These are phyloP conservation scores for Tricholoma flavovirens DNA, from an alignment of 768 basidiomycete species.

Conservation along the genomic window DNA sequence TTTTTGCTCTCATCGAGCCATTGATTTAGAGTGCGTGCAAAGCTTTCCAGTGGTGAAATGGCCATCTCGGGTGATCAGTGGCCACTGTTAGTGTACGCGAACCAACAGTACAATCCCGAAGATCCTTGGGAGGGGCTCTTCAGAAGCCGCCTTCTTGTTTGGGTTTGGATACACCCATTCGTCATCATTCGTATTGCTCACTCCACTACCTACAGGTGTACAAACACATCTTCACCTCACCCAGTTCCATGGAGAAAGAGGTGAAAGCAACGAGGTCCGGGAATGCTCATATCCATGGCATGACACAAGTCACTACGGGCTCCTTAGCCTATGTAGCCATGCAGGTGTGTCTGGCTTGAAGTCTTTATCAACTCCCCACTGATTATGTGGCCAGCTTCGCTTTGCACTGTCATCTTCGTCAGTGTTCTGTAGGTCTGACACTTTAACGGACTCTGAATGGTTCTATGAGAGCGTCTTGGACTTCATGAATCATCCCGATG, in stretches of 20 bases:
- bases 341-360: constrained; percentile 1
- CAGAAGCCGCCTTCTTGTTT: constrained; percentile 16
- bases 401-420: constrained; percentile 4
- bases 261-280: constrained; percentile 1
- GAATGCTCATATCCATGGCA: constrained; percentile 10
- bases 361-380: neutral
- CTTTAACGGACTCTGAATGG: neutral
- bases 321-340: constrained; percentile 1
- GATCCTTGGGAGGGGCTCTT: constrained; percentile 24
- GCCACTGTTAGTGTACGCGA: constrained; percentile 17
- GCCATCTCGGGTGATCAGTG: constrained; percentile 20
- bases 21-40: constrained; percentile 4
- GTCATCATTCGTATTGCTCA: neutral
- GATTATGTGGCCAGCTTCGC: neutral
- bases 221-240: constrained; percentile 3
- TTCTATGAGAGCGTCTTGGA: constrained; percentile 3
- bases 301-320: constrained; percentile 10
- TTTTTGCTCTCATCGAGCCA: neutral
- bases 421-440: constrained; percentile 2
- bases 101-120: constrained; percentile 14
- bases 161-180: constrained; percentile 5
- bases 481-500: neutral
- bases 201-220: neutral
- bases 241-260: constrained; percentile 1
- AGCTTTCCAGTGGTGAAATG: constrained; percentile 9